Base-by-base conservation (phyloP, 228 moss, liverwort and hornwort genomes). In the Sphagnum fallax region DNA sequence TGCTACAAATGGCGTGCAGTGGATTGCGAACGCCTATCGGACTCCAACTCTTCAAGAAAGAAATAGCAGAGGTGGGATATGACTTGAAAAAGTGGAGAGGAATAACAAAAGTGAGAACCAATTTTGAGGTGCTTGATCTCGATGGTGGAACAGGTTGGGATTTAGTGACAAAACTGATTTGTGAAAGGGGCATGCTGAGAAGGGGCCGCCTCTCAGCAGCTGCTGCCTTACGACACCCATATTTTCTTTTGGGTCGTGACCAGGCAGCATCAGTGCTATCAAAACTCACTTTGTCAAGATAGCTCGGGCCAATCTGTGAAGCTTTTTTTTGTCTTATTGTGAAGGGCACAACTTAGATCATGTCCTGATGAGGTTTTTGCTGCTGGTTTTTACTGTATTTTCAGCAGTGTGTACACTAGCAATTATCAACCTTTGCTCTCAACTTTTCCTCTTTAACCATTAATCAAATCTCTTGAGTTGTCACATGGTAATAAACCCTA, bases 81-180 rank as follows among this genome's bases (percentile, higher is more conserved):
- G 65, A 90, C 48, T 69, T 97, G 53, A 83, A 75, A 32, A 74
- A 53, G 16, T 97, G 96, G 96, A 86, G 93, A 67, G 53, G 67
- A 63, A 83, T 52, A 18, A 91, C 96, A 47, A 91, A 78, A 70
- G 74, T 90, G 51, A 83, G 84, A 63, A 76, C 80, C 60, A 83
- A 76, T 70, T 91, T 91, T 62, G 89, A 90, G 32, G 52, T 93
- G 66, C 74, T 97, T 48, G 97, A 97, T 76, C 75, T 90, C 47
- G 93, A 97, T 53, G 93, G 91, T 62, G 93, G 97, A 55, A 78
- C 77, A 75, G 97, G 93, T 4, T 97, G 97, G 97, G 88, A 93
- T 73, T 81, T 97, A 51, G 97, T 87, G 47, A 87, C 80, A 59
- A 97, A 93, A 68, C 78, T 97, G 49, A 74, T 97, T 5, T 75